Base-by-base conservation (phyloP, 2,329 filamentous ascomycete genomes). In the Endoconidiophora polonica region DNA sequence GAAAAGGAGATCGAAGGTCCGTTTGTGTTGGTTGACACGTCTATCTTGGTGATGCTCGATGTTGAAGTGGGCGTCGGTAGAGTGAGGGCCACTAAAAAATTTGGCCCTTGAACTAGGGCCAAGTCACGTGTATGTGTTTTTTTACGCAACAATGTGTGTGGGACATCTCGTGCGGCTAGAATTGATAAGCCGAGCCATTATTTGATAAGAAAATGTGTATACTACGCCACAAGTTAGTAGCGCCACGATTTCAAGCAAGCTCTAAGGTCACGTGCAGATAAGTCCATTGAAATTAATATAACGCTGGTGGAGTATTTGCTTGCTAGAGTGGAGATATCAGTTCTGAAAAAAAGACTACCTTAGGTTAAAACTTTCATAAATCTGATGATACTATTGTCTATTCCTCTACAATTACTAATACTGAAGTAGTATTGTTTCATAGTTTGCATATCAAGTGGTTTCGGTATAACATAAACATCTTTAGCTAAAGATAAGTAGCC, bases 1-100 rank as follows among this genome's bases (percentile, higher is more conserved):
- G 59, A 62, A 59, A 64, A 62, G 61, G 61, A 66, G 59, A 61
- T 49, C 47, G 44, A 44, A 49, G 45, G 44, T 49, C 48, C 49
- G 52, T 45, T 62, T 59, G 56, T 63, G 60, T 55, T 63, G 57
- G 58, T 58, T 58, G 52, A 54, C 40, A 54, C 52, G 52, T 54
- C 52, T 54, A 50, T 54, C 49, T 51, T 51, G 41, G 41, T 51
- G 45, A 51, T 51, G 49, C 51, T 54, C 48, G 40, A 51, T 51
- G 52, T 54, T 51, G 45, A 49, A 48, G 50, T 50, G 50, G 49
- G 48, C 49, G 46, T 38, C 49, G 55, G 54, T 54, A 52, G 51
- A 49, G 55, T 55, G 50, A 56, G 55, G 53, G 52, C 53, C 54
- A 56, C 56, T 57, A 56, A 54, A 57, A 51, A 9, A 53, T 56